Conservation (phyloP, 176 grass and related monocot species). For the Leersia perrieri region DNA sequence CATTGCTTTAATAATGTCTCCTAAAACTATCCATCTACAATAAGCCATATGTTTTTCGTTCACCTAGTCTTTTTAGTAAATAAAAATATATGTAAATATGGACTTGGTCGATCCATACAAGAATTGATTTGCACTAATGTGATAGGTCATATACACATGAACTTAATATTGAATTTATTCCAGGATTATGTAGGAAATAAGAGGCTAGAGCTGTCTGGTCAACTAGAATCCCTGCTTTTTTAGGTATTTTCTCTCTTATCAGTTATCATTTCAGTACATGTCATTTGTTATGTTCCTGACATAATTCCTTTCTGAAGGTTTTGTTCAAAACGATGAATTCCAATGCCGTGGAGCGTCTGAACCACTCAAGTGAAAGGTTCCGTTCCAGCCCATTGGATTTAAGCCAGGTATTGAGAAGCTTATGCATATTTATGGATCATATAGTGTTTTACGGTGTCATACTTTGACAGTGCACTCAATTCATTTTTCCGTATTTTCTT, state of each 20-base stretch:
- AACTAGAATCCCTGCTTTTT: slow-evolving; percentile 90
- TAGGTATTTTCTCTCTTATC: slow-evolving; percentile 55
- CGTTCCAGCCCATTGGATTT: slow-evolving; percentile 75
- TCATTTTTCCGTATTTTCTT: slow-evolving; percentile 19
- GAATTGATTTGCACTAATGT: slow-evolving; percentile 20
- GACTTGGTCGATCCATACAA: background rate
- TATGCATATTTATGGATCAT: slow-evolving; percentile 4
- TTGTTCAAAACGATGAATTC: slow-evolving; percentile 95
- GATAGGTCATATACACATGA: background rate
- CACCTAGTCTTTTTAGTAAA: background rate
- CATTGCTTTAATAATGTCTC: background rate
- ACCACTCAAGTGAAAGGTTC: slow-evolving; percentile 51
- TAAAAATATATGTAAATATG: slow-evolving; percentile 14
- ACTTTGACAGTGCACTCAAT: background rate
- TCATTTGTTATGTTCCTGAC: background rate
- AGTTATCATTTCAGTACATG: slow-evolving; percentile 8
- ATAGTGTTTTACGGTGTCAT: background rate
- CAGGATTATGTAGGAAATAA: slow-evolving; percentile 99
- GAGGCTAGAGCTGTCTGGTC: slow-evolving; percentile 87
- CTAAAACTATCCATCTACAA: background rate
- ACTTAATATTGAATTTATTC: slow-evolving; percentile 32
- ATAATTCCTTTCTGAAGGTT: slow-evolving; percentile 61
- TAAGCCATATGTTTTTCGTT: slow-evolving; percentile 5
- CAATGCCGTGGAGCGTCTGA: slow-evolving; percentile 35
- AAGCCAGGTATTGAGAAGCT: slow-evolving; percentile 47